These are phyloP conservation scores for Tothia fuscella DNA, from an alignment of 2,329 filamentous ascomycete genomes.

Conservation along the genomic window DNA sequence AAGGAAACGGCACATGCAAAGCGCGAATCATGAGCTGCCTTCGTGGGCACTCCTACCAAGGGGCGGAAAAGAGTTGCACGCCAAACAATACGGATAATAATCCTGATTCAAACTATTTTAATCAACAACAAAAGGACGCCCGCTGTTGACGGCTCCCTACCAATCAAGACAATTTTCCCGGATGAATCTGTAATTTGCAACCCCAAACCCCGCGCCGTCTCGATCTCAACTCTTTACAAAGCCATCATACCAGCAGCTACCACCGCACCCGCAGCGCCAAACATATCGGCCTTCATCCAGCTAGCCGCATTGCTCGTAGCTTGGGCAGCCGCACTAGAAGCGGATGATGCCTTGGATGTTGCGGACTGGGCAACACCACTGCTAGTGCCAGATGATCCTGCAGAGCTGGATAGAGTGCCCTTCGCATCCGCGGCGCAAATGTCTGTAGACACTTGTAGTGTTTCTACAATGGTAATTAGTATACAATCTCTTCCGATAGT, in stretches of 20 bases:
- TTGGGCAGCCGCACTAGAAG: neutral
- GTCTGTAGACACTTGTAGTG: constrained; percentile 12
- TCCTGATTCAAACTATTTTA: too few relatives aligned
- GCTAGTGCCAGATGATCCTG: neutral
- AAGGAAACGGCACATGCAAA: neutral
- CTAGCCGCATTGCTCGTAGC: constrained; percentile 3
- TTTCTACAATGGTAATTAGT: constrained; percentile 11
- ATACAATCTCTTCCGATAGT: constrained; percentile 1
- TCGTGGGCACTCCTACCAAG: too few relatives aligned
- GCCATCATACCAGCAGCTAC: constrained; percentile 8
- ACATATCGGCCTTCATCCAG: neutral
- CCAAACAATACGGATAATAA: too few relatives aligned
- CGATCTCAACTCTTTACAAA: too few relatives aligned
- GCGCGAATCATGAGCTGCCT: too few relatives aligned
- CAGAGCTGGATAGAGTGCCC: neutral
- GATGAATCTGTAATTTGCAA: too few relatives aligned
- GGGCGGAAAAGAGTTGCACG: too few relatives aligned
- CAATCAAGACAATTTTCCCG: too few relatives aligned
- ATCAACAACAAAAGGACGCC: too few relatives aligned
- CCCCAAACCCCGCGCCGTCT: too few relatives aligned
- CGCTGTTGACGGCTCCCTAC: too few relatives aligned
- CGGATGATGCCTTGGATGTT: neutral
- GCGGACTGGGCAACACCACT: constrained; percentile 6
- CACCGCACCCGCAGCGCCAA: neutral
- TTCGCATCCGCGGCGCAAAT: constrained; percentile 17